Percentiles rank a stretch among this genome's conserved stretches.
Conservation (phyloP, 2,329 filamentous ascomycete species). For the Fusarium anguioides region DNA sequence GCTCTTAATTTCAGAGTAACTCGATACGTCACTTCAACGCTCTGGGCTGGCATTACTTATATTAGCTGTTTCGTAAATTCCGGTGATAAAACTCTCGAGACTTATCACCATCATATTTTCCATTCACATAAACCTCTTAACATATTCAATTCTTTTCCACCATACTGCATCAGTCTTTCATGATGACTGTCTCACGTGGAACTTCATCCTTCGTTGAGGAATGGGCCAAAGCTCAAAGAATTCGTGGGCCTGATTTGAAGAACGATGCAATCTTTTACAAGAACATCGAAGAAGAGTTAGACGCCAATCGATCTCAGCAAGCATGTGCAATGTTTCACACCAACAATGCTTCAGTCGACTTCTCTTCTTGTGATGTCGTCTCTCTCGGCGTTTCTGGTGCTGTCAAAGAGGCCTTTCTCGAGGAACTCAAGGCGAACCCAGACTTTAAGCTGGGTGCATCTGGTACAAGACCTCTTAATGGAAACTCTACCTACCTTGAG, state of each 20-base stretch:
- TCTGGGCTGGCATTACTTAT: no score
- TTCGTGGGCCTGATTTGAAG: neutral
- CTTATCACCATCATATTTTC: no score
- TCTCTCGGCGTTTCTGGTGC: neutral
- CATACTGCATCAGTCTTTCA: neutral
- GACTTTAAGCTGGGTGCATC: slow-evolving; percentile 59
- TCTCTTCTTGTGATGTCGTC: neutral
- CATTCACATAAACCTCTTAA: no score
- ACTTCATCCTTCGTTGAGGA: neutral
- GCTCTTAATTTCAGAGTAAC: no score
- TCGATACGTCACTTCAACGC: no score
- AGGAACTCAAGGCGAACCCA: slow-evolving; percentile 57
- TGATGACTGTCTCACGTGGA: neutral
- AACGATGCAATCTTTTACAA: neutral
- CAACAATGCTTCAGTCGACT: neutral
- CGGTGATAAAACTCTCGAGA: no score
- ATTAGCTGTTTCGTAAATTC: no score
- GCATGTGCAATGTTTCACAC: neutral
- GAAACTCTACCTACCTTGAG: slow-evolving; percentile 68
- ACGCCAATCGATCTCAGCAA: neutral
- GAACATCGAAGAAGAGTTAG: neutral
- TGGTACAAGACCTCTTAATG: slow-evolving; percentile 73
- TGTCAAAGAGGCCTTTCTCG: slow-evolving; percentile 42
- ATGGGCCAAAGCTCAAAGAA: neutral
- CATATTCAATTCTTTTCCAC: no score